Evolutionary conservation across 2,329 filamentous ascomycete species (phyloP), one percentile per base, ranked within the genome.

Genomic region (Epichloe uncinata): DNA sequence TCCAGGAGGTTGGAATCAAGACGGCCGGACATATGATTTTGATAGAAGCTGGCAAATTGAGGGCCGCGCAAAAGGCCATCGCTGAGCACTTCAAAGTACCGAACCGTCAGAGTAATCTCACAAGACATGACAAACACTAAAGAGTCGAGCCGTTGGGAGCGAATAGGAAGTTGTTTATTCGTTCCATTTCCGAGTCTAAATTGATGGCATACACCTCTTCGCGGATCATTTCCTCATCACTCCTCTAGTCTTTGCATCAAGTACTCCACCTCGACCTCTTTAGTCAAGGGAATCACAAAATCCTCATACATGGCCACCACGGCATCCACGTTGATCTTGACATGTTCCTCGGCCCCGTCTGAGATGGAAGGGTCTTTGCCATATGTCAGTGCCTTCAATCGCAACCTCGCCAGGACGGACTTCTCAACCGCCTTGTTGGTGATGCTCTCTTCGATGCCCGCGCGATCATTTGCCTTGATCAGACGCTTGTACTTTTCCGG

Each of bases 191-290:
- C 30, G 30, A 30, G 30, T 30, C 30, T 30, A 11, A 9, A 30
- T 30, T 30, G 30, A 30, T 30, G 8, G 1, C 38, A 26, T 9
- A n/a, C 16, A 13, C 4, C 16, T 12, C 18, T 36, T 26, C 40
- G 30, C 26, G 26, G 4, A 40, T 22, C 40, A 43, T 4, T 3
- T 30, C 9, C 16, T 20, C 42, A 38, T 42, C 18, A 47, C 15
- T 62, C 63, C 49, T 80, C 79, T 49, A 98, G 71, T 55, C 93
- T 79, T 68, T 97, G 88, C 87, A 98, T 95, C 58, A 98, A 73
- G 66, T 98, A 98, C 60, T 98, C 93, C 9, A 98, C 89, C 73
- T 98, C 93, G 40, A 98, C 91, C 55, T 89, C 85, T 68, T 98
- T 98, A n/a, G 93, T 98, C 65, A 97, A 69, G 0, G 93, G 93